Evolutionary conservation across 345 rosid genomes (phyloP), one percentile per base, ranked within the genome.

Genomic region (Linum lewisii): DNA sequence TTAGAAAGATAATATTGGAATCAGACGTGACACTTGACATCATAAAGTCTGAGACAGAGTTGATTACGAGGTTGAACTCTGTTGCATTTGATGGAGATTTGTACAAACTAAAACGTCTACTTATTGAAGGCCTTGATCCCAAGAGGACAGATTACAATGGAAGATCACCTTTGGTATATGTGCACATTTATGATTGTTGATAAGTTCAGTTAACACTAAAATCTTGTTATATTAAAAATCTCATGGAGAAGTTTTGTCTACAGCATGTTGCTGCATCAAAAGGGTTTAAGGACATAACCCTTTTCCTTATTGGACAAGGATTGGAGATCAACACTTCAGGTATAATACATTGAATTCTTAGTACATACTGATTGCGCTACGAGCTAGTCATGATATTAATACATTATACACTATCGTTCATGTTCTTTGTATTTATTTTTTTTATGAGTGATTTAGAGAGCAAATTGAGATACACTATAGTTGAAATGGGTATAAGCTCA

Each of bases 261-360:
- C 82, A 87, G 97, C 94, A 90, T 55, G 76, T 85, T 66, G 94
- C 91, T 61, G 88, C 95, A 18, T 74, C 84, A 37, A 82, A 70
- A 76, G 97, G 97, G 57, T 75, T 79, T 61, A 84, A 79, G 70
- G 86, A 84, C 51, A 77, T 85, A 13, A 75, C 78, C 24, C 55
- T 66, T 64, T 82, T 82, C 60, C 95, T 90, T 36, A 71, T 90
- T 59, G 83, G 81, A 60, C 78, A 72, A 71, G 78, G 80, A 21
- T 81, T 81, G 34, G 79, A 76, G 63, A 57, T 84, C 36, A 74
- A 79, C 68, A 44, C 62, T 54, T 61, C 74, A 69, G 92, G 88
- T 78, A 67, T 50, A 29, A 29, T 29, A 29, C 7, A 29, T 29
- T 8, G 34, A 16, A 22, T 44, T 50, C 37, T 29, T 29, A 50